Evolutionary conservation across 2,329 filamentous ascomycete genomes (phyloP), one percentile per base, ranked within the genome.

Genomic region (Fusarium sp.): DNA sequence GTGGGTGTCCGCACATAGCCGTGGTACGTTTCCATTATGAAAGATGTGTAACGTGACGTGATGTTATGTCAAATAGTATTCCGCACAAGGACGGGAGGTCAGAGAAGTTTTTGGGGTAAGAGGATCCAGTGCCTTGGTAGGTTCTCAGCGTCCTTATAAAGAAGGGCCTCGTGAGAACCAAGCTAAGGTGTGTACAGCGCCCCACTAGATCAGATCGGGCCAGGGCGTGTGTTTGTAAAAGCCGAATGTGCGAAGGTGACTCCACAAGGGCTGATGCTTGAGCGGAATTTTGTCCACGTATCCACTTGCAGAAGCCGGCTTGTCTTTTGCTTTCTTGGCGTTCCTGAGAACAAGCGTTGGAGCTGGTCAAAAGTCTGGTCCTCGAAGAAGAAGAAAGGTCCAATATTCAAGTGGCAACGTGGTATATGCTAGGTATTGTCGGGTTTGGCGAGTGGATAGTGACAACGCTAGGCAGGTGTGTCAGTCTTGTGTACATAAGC

Each of bases 1-100:
- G 90, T 91, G 39, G 96, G 95, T n/a, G 94, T 96, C 81, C 94
- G 92, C 76, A 99, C 94, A 78, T 93, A 92, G 66, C 96, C 96
- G 83, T 95, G 88, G 78, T 98, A 99, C 46, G 96, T 99, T 83
- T 99, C 96, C 95, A 98, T 98, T 75, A 78, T 83, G 70, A 59
- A 57, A 68, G 66, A 57, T 58, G 57, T 60, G 63, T 69, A 57
- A 71, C 52, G 63, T 48, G 37, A 54, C 65, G 65, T 63, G 54
- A 61, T 53, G 54, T 67, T 52, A 58, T 59, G 51, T 39, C n/a
- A 50, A 46, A 51, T 48, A 20, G 24, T 62, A 59, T 19, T 67
- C 68, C 68, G 53, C 67, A 46, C 67, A 14, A 49, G 43, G 60
- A 55, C 67, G 62, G 67, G 50, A 51, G 58, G 56, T 57, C 43